Evolutionary conservation across 495 filamentous ascomycete species (phyloP), one percentile per base, ranked within the genome.

Genomic region (Tuber brumale): DNA sequence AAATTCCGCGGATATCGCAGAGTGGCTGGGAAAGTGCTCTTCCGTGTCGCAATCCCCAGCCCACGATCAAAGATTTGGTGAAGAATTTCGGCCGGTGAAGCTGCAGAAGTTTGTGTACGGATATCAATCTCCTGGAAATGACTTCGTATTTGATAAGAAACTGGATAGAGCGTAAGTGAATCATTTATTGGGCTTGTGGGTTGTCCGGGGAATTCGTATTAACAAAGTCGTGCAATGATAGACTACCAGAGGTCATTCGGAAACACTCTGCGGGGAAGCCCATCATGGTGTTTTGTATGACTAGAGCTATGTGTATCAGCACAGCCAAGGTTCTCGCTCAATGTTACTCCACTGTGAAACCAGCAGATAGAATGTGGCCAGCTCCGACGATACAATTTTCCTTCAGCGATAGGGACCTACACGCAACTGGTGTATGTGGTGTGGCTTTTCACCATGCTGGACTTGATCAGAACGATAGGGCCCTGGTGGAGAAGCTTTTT

Each of bases 381-480:
- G 85, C 88, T 35, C 92, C 94, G 4, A 85, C 80, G 3, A 86
- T 85, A 69, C 82, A 77, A 0, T 83, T 94, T 44, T 81, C 85
- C 1, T 89, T 94, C 27, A 86, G 86, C 45, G 87, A 91, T 75
- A 87, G 86, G 61, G 91, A 94, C 18, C 83, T 99, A 51, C 85
- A 86, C 88, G 89, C 88, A 27, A 87, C 89, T 2, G 86, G 91
- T 10, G 79, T 83, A 23, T 88, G 90, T 69, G 94, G 94, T 16
- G 93, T 99, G 21, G 94, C 93, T 23, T 98, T 95, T 80, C 95
- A 99, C 82, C 95, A 99, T 84, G 95, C 93, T 37, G 95, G 95
- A 0, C 87, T 99, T 43, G 90, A 94, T 74, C 79, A 84, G 0
- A 83, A 85, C 48, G 95, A 99, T 82, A 88, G 95, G 76, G 85